Evolutionary conservation across 2,329 filamentous ascomycete genomes (phyloP), one percentile per base, ranked within the genome.

Genomic region (Phaeophleospora eucalypticola): DNA sequence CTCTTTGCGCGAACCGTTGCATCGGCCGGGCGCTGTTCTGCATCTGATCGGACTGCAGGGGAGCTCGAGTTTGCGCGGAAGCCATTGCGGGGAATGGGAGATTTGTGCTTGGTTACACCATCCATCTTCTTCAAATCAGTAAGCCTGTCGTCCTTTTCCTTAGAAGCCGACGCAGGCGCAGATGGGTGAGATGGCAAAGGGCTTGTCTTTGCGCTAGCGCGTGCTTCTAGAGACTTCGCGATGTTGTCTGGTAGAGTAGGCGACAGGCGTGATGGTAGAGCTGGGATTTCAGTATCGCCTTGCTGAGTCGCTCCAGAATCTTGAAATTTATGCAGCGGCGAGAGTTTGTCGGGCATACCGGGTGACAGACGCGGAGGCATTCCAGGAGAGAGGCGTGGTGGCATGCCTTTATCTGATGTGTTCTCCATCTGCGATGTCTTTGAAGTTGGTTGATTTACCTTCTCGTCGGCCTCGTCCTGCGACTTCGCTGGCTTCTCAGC

Each of bases 211-310:
- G 36, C 57, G 43, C 69, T 57, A 16, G 51, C 44, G 6, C 53
- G 45, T 29, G 71, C 66, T 47, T 71, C 70, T 19, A 82, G 61
- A 45, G 79, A 74, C 46, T 72, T 75, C 54, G 78, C 74, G 36
- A 82, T 72, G 43, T 74, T 75, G 2, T 75, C 69, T 4, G 79
- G 79, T 3, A 82, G 67, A 12, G 76, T 79, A 3, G 79, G 78
- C 3, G 79, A 82, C n/a, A 82, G 64, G 29, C 80, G 69, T 8
- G 71, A 69, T 9, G 79, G 79, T 15, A 81, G 62, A 16, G 21
- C 9, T 39, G 34, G 9, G 20, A 15, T 14, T 18, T 39, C 15
- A 12, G 15, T 32, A 2, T 35, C 36, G 21, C 8, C 36, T 8
- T 15, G 21, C 10, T 41, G n/a, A n/a, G 35, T 29, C 12, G 33